Conservation (phyloP, 192 early-diverging fungal genomes). For the Coemansia sp. region DNA sequence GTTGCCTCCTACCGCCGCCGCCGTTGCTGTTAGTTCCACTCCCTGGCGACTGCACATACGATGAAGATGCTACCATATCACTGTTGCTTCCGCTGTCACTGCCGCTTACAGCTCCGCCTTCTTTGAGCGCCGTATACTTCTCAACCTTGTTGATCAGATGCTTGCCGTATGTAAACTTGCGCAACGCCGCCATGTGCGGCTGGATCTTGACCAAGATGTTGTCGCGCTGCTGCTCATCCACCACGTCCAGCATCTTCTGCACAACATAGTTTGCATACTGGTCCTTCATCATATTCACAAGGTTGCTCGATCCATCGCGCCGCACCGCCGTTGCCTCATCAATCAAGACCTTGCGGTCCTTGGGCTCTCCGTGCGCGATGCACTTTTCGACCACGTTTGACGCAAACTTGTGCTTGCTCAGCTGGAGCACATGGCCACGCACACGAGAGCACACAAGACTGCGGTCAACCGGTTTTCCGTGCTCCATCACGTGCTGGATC, state of each 20-base stretch:
- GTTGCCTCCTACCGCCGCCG: neutral
- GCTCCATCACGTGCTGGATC: slow-evolving; percentile 97
- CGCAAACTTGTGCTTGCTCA: slow-evolving; percentile 99
- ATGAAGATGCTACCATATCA: neutral
- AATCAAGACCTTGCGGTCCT: slow-evolving; percentile 84
- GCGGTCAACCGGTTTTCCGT: slow-evolving; percentile 87
- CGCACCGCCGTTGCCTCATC: slow-evolving; percentile 88
- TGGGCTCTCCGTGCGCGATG: slow-evolving; percentile 86
- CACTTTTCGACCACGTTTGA: slow-evolving; percentile 99
- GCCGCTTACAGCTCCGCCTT: slow-evolving; percentile 8
- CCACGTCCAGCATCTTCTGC: slow-evolving; percentile 99
- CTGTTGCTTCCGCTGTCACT: slow-evolving; percentile 4
- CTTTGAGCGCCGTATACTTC: slow-evolving; percentile 35
- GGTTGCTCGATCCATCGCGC: slow-evolving; percentile 73
- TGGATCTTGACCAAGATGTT: slow-evolving; percentile 87
- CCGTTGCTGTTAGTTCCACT: slow-evolving; percentile 4
- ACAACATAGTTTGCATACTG: slow-evolving; percentile 99
- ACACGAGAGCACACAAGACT: slow-evolving; percentile 85
- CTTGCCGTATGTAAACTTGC: slow-evolving; percentile 98
- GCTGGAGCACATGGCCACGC: slow-evolving; percentile 83
- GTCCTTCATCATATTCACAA: slow-evolving; percentile 99
- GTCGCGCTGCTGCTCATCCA: slow-evolving; percentile 87
- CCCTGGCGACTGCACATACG: slow-evolving; percentile 9
- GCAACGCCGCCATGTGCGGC: slow-evolving; percentile 86
- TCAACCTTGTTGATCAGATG: slow-evolving; percentile 81